Base-by-base conservation (phyloP, 306 rosid genomes). In the Arachis stenosperma region DNA sequence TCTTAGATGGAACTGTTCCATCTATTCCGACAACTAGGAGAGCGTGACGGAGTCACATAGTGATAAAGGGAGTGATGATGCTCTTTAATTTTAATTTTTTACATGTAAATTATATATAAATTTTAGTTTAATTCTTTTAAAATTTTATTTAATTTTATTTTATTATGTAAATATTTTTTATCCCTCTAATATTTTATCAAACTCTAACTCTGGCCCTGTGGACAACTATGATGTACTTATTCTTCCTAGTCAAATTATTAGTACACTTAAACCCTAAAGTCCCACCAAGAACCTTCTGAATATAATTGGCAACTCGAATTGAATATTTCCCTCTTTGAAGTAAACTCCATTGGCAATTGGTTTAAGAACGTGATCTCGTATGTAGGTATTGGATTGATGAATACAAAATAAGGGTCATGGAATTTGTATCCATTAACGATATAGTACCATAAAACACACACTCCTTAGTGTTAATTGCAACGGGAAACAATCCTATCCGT, bases 251-350 rank as follows among this genome's bases (percentile, higher is more conserved):
- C 75, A 91, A 78, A 17, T 17, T 17, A 65, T 73, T 88, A 1
- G 98, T 93, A 81, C 97, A 90, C 85, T 93, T 97, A 78, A 91
- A 91, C 0, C 98, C 98, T 1, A 93, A 66, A 2, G 94, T 85
- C 13, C 92, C 98, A 12, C 82, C 94, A 78, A 93, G 81, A 8
- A 85, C 92, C 88, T 75, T 91, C 37, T 93, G 98, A 27, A 93
- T 85, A 27, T 93, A 89, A 43, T 93, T 93, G 0, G 98, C 98
- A 7, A 93, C 97, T 70, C 90, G 97, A 46, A 89, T 73, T 0
- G 92, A 66, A 2, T 97, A 88, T 54, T 89, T 93, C 6, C 92
- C 96, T 10, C 96, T 89, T 50, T 54, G 96, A 88, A 0, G 98
- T 93, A 27, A 88, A 81, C 48, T 93, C 96, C 8, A 62, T 6